These are phyloP conservation scores for Sporisorium graminicola DNA, from an alignment of 1,284 basidiomycete genomes.

Conservation along the genomic window DNA sequence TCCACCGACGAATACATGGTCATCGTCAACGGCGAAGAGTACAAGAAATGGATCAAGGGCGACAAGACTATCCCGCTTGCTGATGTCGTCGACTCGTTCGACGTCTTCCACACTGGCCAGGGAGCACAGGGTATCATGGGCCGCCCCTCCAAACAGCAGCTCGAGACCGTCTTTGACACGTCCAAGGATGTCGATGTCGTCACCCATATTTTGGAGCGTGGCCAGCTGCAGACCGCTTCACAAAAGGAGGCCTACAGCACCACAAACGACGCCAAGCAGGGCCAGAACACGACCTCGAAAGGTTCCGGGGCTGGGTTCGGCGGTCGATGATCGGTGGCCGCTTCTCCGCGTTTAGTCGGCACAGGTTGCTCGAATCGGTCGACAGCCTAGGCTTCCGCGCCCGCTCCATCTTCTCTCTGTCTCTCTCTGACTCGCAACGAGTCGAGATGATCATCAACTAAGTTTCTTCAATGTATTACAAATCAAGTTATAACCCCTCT, in stretches of 20 bases:
- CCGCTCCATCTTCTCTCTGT: slow-evolving; percentile 4
- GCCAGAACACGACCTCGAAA: slow-evolving; percentile 36
- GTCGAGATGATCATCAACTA: background rate
- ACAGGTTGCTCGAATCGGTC: too few species aligned
- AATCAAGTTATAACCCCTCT: background rate
- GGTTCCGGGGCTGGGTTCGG: slow-evolving; percentile 47
- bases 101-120: slow-evolving; percentile 70
- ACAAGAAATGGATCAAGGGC: slow-evolving; percentile 69
- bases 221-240: slow-evolving; percentile 58
- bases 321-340: slow-evolving; percentile 51
- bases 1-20: slow-evolving; percentile 70
- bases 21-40: slow-evolving; percentile 67
- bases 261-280: slow-evolving; percentile 60
- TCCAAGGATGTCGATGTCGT: slow-evolving; percentile 68
- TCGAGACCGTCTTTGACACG: slow-evolving; percentile 69
- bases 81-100: slow-evolving; percentile 70
- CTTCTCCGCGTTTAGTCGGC: too few species aligned
- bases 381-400: background rate
- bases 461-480: background rate
- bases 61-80: slow-evolving; percentile 70
- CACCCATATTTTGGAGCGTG: slow-evolving; percentile 65
- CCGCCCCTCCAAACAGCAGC: slow-evolving; percentile 69
- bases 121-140: slow-evolving; percentile 70
- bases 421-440: too few species aligned
- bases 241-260: slow-evolving; percentile 59